phyloP scores from a whole-genome alignment of 2,329 filamentous ascomycete species.

The Macrophomina pseudophaseolina region DNA sequence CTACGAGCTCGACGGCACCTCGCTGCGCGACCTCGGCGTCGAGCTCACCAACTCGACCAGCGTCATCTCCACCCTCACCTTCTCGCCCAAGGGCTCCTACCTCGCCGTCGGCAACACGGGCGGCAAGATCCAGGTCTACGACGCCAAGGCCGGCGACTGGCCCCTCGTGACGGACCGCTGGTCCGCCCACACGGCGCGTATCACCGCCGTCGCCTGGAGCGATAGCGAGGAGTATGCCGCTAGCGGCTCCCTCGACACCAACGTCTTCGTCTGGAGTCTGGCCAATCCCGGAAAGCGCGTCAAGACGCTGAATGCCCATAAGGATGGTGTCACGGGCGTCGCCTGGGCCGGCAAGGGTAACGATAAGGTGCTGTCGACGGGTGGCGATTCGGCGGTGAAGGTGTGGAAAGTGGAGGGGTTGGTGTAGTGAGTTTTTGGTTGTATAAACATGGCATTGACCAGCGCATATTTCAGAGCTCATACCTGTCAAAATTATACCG shows the following conservation, averaged over 20 bases:
- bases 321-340: constrained; percentile 91
- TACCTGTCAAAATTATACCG: too few relatives aligned
- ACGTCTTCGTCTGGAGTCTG: constrained; percentile 91
- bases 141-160: constrained; percentile 61
- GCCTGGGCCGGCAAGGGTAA: constrained; percentile 66
- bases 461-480: too few relatives aligned
- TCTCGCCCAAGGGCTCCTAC: constrained; percentile 76
- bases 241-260: constrained; percentile 87
- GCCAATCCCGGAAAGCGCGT: constrained; percentile 81
- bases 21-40: constrained; percentile 57
- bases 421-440: constrained; percentile 12
- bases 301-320: constrained; percentile 87
- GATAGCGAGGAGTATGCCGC: constrained; percentile 71
- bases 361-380: constrained; percentile 74
- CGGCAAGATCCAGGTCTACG: constrained; percentile 87
- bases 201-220: constrained; percentile 78
- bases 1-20: constrained; percentile 65
- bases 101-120: constrained; percentile 82
- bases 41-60: constrained; percentile 72
- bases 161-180: constrained; percentile 80
- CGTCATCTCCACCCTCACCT: constrained; percentile 78
- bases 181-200: constrained; percentile 72
- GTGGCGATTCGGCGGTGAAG: constrained; percentile 90
- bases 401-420: constrained; percentile 74
- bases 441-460: too few relatives aligned